These are phyloP conservation scores for Phytophthora niederhauseri DNA, from an alignment of 352 stramenopile genomes.

Conservation along the genomic window DNA sequence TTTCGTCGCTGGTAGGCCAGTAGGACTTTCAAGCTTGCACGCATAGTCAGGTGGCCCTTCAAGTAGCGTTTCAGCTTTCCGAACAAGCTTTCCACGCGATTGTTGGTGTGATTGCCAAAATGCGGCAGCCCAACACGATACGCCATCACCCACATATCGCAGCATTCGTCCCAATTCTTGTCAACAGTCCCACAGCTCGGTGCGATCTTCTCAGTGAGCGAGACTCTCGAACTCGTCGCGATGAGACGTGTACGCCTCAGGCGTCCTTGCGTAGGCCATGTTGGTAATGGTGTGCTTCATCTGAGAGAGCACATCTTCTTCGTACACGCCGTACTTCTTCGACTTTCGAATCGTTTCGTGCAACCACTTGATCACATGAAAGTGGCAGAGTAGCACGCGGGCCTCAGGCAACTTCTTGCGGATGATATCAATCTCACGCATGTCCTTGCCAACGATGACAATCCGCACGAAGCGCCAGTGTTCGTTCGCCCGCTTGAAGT, in stretches of 20 bases:
- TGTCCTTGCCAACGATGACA: conserved; percentile 17
- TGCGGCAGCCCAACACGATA: conserved; percentile 12
- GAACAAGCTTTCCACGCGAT: conserved; percentile 19
- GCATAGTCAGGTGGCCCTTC: background rate
- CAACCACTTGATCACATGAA: conserved; percentile 22
- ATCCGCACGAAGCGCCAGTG: conserved; percentile 17
- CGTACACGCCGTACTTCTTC: conserved; percentile 5
- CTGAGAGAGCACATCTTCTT: conserved; percentile 6
- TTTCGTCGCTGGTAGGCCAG: background rate
- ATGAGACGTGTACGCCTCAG: background rate
- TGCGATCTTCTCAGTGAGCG: background rate
- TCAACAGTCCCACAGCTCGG: conserved; percentile 1
- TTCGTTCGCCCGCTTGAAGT: conserved; percentile 19
- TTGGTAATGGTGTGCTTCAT: conserved; percentile 17
- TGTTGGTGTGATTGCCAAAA: conserved; percentile 19
- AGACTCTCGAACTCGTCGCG: conserved; percentile 18
- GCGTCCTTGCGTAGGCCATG: conserved; percentile 9
- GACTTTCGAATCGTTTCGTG: conserved; percentile 9
- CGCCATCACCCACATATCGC: conserved; percentile 20
- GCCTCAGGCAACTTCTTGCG: conserved; percentile 4
- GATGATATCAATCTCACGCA: conserved; percentile 6
- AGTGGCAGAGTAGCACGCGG: conserved; percentile 6
- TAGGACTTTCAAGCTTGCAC: background rate
- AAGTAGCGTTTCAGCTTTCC: conserved; percentile 12
- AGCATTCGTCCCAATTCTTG: conserved; percentile 12